Base-by-base conservation (phyloP, 2,329 filamentous ascomycete species). In the Periconia digitata region DNA sequence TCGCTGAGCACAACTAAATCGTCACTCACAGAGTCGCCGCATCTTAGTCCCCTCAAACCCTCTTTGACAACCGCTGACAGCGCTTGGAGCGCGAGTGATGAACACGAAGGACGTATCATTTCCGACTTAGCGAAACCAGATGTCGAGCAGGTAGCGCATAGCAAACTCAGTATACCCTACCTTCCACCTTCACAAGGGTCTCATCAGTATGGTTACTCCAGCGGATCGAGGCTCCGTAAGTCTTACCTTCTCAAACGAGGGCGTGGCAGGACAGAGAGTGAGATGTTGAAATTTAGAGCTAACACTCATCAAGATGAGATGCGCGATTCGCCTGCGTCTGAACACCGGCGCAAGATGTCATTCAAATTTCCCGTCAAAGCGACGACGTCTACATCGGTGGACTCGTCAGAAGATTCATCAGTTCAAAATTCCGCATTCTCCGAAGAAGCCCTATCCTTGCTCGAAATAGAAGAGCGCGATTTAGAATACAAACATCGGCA, bases 401-500 rank as follows among this genome's bases (percentile, higher is more conserved):
- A 40, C 18, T 24, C 38, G 5, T 13, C 38, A 7, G 37, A 10
- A 23, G 29, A 7, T 23, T 42, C 24, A 17, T 15, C 13, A n/a
- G 40, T 27, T 23, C 5, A 17, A 40, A 20, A 17, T 20, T n/a
- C 16, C 38, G 16, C 17, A 23, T 17, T 24, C 12, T 4, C 21
- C 22, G 22, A 45, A 15, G 8, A 17, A 20, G n/a, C 5, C 7
- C 17, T 29, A 8, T 10, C 43, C 2, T 4, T 16, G 16, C 24
- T 50, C 34, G 41, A 44, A 2, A 55, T 58, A 22, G 47, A 55
- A 38, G 63, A 65, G 43, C 54, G 55, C 7, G 64, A 67, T 16
- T 53, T 66, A 2, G 60, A 66, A 42, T 67, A 69, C 56, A 62
- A 67, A 37, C 59, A 67, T 45, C 64, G 64, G 23, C 64, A 69